Evolutionary conservation across 805 yeast genomes (phyloP), one percentile per base, ranked within the genome.

Genomic region (Lipomyces orientalis): DNA sequence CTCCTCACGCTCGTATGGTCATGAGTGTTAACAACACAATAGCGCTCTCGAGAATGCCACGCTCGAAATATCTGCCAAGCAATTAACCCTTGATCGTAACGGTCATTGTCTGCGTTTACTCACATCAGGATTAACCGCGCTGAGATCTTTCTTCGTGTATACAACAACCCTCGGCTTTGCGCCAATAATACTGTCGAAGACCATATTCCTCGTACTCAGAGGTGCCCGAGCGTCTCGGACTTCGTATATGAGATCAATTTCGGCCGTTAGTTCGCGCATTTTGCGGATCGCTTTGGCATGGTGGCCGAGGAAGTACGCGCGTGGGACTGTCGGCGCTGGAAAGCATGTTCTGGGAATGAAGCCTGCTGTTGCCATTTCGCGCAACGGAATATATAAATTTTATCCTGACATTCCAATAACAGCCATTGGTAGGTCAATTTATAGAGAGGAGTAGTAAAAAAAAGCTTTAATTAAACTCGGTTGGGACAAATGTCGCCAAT

Each of bases 151-250:
- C 78, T 92, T 93, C 39, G 95, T 88, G 78, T 93, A 95, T 0
- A 93, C 75, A 0, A 93, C 82, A n/a, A 90, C 74, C 71, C 85
- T 85, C 22, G 79, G 78, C 66, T 86, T 86, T 10, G 83, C 83
- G 0, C 84, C 84, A 58, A 90, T 80, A 0, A 89, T 84, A 49
- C 85, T 82, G 70, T 91, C 95, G 64, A 94, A 84, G n/a, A 93
- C 81, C 1, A 87, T 87, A 75, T 94, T 94, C 60, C 92, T 83
- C 0, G 97, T 89, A 2, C 94, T 84, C 1, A 93, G 73, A 0
- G 99, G 99, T 0, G 97, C 97, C 68, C 99, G 79, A 1, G 94
- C 82, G 76, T 95, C 99, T 75, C 98, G 79, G 8, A 95, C 84
- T 75, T 95, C 99, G 6, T 94, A 78, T 1, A 95, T 85, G 58